A percentile compares a stretch with the other conserved stretches of the same genome.
These are phyloP conservation scores for Pyricularia sp. DNA, from an alignment of 2,329 filamentous ascomycete species.

Conservation along the genomic window DNA sequence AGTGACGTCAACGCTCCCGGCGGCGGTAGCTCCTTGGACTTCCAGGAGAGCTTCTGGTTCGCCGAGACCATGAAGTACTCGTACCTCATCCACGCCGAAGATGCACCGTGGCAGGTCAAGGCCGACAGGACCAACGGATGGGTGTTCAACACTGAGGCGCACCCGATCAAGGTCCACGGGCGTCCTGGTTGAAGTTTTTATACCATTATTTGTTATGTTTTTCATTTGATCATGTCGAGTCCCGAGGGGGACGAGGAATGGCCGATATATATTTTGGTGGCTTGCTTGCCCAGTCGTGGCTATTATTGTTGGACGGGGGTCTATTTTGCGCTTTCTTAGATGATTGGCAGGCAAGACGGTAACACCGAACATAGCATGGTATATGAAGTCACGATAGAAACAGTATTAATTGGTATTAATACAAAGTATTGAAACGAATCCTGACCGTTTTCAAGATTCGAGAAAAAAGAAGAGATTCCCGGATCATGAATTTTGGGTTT, in stretches of 20 bases:
- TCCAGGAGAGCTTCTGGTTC: constrained; percentile 83
- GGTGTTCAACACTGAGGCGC: constrained; percentile 41
- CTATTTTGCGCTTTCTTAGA: background rate
- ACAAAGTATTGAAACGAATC: background rate
- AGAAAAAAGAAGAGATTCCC: background rate
- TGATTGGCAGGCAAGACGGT: background rate
- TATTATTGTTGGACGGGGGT: background rate
- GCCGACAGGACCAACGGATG: constrained; percentile 33
- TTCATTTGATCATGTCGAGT: background rate
- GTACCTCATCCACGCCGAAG: constrained; percentile 60
- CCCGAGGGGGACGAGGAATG: background rate
- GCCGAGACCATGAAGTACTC: constrained; percentile 82
- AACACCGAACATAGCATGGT: background rate
- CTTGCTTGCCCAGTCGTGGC: background rate
- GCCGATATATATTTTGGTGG: background rate
- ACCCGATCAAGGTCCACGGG: constrained; percentile 23
- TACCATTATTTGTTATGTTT: background rate
- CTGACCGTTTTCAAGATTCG: background rate
- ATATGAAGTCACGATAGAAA: background rate
- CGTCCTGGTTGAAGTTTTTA: background rate
- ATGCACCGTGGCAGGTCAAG: constrained; percentile 43
- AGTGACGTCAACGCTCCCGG: constrained; percentile 52
- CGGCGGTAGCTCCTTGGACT: constrained; percentile 55
- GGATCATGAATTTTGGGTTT: background rate
- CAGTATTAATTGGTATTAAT: background rate